phyloP scores from a whole-genome alignment of 148 eudicot genomes.

The Beta vulgaris region DNA sequence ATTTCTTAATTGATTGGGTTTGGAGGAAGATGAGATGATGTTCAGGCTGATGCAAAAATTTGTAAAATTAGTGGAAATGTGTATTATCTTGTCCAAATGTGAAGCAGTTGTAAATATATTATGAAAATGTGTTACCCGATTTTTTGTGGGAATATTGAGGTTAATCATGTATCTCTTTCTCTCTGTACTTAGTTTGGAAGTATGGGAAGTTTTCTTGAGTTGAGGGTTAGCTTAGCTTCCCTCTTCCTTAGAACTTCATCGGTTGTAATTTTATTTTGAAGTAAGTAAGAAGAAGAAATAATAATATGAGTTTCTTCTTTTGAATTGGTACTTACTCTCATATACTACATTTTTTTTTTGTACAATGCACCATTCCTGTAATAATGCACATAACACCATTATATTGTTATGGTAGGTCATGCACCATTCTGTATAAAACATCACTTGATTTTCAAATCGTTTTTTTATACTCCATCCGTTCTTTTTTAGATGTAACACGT shows the following conservation, averaged over 20 bases:
- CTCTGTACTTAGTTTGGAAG: background rate
- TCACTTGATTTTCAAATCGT: too few relatives aligned
- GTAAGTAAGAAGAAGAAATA: background rate
- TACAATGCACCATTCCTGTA: too few relatives aligned
- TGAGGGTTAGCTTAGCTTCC: conserved; percentile 6
- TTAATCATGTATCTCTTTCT: background rate
- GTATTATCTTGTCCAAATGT: background rate
- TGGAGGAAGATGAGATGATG: background rate
- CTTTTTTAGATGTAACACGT: too few relatives aligned
- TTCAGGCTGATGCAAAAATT: background rate
- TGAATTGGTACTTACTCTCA: background rate
- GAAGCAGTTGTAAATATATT: conserved; percentile 7
- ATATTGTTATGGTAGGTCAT: too few relatives aligned
- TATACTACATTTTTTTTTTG: too few relatives aligned
- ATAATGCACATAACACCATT: too few relatives aligned
- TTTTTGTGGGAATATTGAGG: conserved; percentile 13
- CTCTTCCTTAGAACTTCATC: background rate
- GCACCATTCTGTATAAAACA: too few relatives aligned
- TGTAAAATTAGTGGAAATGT: background rate
- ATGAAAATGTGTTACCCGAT: conserved; percentile 10
- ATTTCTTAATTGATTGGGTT: background rate
- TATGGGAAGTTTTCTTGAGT: conserved; percentile 4
- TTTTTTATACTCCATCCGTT: too few relatives aligned
- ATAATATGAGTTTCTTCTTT: background rate
- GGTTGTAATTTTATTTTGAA: background rate